Evolutionary conservation across 2,329 filamentous ascomycete species (phyloP).

Genomic region (Diplodia intermedia): DNA sequence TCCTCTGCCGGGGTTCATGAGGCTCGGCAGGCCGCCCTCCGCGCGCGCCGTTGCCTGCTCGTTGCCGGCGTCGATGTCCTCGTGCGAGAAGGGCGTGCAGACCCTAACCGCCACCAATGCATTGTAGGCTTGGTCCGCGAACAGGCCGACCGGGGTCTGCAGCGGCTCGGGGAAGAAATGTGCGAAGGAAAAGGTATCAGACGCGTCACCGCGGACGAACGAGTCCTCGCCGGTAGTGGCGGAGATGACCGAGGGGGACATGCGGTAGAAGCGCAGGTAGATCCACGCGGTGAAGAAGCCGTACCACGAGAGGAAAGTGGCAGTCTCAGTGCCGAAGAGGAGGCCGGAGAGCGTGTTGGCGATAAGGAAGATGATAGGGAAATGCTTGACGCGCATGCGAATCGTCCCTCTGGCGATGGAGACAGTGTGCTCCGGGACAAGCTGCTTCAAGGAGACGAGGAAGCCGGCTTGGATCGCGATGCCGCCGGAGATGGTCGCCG

Average conservation of each 20-base stretch:
- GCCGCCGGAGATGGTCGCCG: constrained; percentile 85
- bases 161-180: constrained; percentile 90
- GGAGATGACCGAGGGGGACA: constrained; percentile 64
- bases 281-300: constrained; percentile 91
- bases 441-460: constrained; percentile 95
- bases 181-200: constrained; percentile 94
- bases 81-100: constrained; percentile 83
- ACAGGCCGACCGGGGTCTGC: constrained; percentile 75
- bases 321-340: constrained; percentile 73
- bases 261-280: constrained; percentile 94
- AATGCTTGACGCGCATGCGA: constrained; percentile 85
- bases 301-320: constrained; percentile 78
- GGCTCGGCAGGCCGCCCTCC: constrained; percentile 65
- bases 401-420: constrained; percentile 88
- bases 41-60: constrained; percentile 72
- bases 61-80: constrained; percentile 77
- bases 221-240: constrained; percentile 59
- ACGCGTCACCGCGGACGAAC: constrained; percentile 83
- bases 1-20: constrained; percentile 60
- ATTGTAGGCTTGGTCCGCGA: constrained; percentile 78
- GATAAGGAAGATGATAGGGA: constrained; percentile 76
- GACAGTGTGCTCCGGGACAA: constrained; percentile 95
- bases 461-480: constrained; percentile 91
- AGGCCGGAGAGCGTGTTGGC: constrained; percentile 73
- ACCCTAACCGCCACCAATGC: constrained; percentile 76